These are phyloP conservation scores for Cladosporium sp. DNA, from an alignment of 2,329 filamentous ascomycete genomes.

Conservation along the genomic window DNA sequence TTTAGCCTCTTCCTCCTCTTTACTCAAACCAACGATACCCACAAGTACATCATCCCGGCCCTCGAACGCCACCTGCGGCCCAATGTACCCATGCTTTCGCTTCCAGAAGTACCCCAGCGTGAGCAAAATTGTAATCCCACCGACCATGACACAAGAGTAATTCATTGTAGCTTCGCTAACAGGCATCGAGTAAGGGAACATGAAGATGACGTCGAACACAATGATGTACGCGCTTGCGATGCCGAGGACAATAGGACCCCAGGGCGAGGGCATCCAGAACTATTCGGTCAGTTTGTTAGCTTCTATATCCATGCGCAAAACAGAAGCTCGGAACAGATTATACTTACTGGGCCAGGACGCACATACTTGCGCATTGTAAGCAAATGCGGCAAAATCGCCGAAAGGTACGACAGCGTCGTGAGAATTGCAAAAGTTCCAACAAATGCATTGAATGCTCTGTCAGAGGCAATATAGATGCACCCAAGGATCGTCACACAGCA, in stretches of 20 bases:
- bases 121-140: conserved; percentile 49
- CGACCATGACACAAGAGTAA: conserved; percentile 50
- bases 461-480: conserved; percentile 61
- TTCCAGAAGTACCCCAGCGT: conserved; percentile 43
- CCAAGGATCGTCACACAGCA: conserved; percentile 54
- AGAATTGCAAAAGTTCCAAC: conserved; percentile 58
- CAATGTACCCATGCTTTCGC: conserved; percentile 35
- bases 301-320: background rate
- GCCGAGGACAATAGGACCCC: conserved; percentile 50
- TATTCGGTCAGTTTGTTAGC: background rate
- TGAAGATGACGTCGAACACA: conserved; percentile 61
- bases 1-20: conserved; percentile 8
- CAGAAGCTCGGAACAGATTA: background rate
- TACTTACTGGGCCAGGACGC: conserved; percentile 45
- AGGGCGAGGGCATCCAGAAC: conserved; percentile 50
- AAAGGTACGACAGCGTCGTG: conserved; percentile 55
- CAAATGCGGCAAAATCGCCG: conserved; percentile 54
- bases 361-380: conserved; percentile 39
- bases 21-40: conserved; percentile 19
- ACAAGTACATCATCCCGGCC: conserved; percentile 25
- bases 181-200: conserved; percentile 50
- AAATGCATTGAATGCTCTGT: conserved; percentile 64
- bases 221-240: conserved; percentile 55
- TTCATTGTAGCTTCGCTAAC: conserved; percentile 50
- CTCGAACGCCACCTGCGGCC: conserved; percentile 29